These are phyloP conservation scores for Pythium sp. DNA, from an alignment of 352 stramenopile species.

Conservation along the genomic window DNA sequence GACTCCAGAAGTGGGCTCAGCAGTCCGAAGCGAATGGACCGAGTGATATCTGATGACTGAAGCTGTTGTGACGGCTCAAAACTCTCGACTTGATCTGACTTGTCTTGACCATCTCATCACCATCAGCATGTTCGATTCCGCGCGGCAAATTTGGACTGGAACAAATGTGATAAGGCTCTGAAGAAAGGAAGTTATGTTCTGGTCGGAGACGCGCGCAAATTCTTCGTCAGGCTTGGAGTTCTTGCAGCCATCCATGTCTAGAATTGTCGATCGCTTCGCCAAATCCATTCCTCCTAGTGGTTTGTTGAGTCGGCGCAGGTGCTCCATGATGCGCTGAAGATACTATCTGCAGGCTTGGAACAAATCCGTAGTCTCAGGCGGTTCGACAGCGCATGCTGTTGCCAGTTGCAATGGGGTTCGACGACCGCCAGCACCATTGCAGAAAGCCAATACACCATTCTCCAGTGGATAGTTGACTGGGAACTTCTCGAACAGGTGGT, in stretches of 20 bases:
- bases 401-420: slow-evolving; percentile 21
- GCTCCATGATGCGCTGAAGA: slow-evolving; percentile 42
- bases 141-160: slow-evolving; percentile 70
- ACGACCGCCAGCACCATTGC: too few relatives aligned
- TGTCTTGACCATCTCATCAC: slow-evolving; percentile 48
- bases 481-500: slow-evolving; percentile 60
- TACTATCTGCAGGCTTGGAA: slow-evolving; percentile 12
- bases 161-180: slow-evolving; percentile 60
- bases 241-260: not conserved
- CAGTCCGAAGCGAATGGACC: slow-evolving; percentile 21
- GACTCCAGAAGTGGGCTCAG: slow-evolving; percentile 18
- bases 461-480: slow-evolving; percentile 23
- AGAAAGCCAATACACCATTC: not conserved
- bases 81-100: slow-evolving; percentile 21
- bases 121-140: slow-evolving; percentile 51
- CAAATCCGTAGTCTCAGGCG: too few relatives aligned
- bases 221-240: slow-evolving; percentile 12
- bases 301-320: slow-evolving; percentile 60
- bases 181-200: slow-evolving; percentile 26
- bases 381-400: slow-evolving; percentile 12
- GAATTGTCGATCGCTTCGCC: not conserved
- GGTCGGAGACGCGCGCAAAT: slow-evolving; percentile 1
- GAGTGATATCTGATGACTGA: slow-evolving; percentile 39
- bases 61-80: slow-evolving; percentile 19
- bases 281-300: slow-evolving; percentile 40